Base-by-base conservation (phyloP, 2,329 filamentous ascomycete species). In the Alternaria sp. region DNA sequence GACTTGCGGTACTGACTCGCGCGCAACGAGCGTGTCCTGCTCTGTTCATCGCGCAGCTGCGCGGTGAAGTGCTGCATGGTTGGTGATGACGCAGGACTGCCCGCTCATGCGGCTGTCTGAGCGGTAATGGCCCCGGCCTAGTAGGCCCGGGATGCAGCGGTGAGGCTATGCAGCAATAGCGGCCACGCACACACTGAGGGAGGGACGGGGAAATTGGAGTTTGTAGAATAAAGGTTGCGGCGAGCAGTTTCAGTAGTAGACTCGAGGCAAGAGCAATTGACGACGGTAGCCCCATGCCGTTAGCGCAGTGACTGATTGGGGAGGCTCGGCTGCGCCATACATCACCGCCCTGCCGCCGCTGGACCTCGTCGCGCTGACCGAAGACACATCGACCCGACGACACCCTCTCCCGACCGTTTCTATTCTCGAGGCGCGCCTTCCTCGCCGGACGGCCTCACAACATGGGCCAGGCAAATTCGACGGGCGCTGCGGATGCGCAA, bases 381-480 rank as follows among this genome's bases (percentile, higher is more conserved):
- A 29, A 48, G 31, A 58, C 58, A 34, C 54, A 46, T 50, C 59
- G 48, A 55, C 58, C 37, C 54, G 40, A 56, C 57, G 40, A 29
- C 53, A 40, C 49, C 46, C 31, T 54, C 36, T 21, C 44, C 44
- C 51, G 51, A 54, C 26, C 39, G 23, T 31, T 29, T 56, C 52
- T 33, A 44, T 45, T 54, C 46, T 34, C 46, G 56, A 57, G 61
- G 68, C 62, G 60, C 62, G 63, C 60, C 66, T 69, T 64, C 57
- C 54, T 61, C 56, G 63, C 68, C 65, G 69, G 64, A 63, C 61
- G 69, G 62, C 71, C 67, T 66, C 65, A 54, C 56, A 69, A 56
- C 51, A 79, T 79, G 77, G 77, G 77, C 58, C 77, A 77, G 70
- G 71, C 72, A 63, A 72, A 67, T 63, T 78, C 77, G 23, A 67